Percentiles rank a stretch among this genome's conserved stretches.
These are phyloP conservation scores for Pseudogymnoascus sp. DNA, from an alignment of 2,329 filamentous ascomycete species.

Conservation along the genomic window DNA sequence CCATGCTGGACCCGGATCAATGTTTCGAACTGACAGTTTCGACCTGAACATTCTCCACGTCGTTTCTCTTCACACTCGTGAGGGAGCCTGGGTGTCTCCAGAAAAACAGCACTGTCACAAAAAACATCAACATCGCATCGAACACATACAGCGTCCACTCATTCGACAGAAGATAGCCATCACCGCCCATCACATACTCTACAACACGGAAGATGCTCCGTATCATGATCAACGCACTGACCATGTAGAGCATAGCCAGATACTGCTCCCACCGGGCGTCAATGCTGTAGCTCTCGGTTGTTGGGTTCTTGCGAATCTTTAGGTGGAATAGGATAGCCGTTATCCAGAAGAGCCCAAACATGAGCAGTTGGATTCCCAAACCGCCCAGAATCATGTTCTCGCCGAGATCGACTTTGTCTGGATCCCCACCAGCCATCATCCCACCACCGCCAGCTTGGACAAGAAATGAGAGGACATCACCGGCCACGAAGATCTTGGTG, in stretches of 20 bases:
- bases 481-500: slow-evolving; percentile 46
- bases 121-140: slow-evolving; percentile 36
- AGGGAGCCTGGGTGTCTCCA: slow-evolving; percentile 27
- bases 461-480: slow-evolving; percentile 45
- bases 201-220: slow-evolving; percentile 39
- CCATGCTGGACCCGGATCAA: not conserved
- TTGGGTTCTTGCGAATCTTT: slow-evolving; percentile 17
- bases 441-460: slow-evolving; percentile 40
- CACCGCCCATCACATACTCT: slow-evolving; percentile 37
- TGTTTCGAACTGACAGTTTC: not conserved
- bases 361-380: slow-evolving; percentile 46
- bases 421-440: slow-evolving; percentile 27
- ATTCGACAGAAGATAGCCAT: slow-evolving; percentile 35
- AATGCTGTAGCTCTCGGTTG: slow-evolving; percentile 12
- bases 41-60: not conserved
- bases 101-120: slow-evolving; percentile 31
- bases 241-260: slow-evolving; percentile 34
- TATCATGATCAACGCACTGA: slow-evolving; percentile 37
- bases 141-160: slow-evolving; percentile 39
- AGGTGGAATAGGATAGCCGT: slow-evolving; percentile 31
- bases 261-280: slow-evolving; percentile 28
- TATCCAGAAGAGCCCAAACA: slow-evolving; percentile 47
- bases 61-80: not conserved
- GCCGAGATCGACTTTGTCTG: slow-evolving; percentile 31
- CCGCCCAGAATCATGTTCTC: slow-evolving; percentile 47